phyloP scores from a whole-genome alignment of 2,329 filamentous ascomycete species.

The Cladosporium sphaerospermum region DNA sequence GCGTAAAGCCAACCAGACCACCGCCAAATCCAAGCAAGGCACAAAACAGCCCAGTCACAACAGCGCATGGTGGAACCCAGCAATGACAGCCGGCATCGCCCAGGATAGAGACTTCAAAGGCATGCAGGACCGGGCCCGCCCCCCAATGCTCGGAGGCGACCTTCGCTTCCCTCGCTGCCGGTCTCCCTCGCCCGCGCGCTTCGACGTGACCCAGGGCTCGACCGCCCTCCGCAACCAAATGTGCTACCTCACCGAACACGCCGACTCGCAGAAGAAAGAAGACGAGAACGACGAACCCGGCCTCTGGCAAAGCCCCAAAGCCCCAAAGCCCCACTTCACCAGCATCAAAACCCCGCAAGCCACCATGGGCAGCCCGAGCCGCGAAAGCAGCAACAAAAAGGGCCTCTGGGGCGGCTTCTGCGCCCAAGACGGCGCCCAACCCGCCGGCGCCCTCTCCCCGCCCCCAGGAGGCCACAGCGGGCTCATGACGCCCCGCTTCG shows the following conservation, averaged over 20 bases:
- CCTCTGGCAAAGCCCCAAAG: conserved; percentile 12
- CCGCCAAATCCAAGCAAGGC: conserved; percentile 13
- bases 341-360: conserved; percentile 13
- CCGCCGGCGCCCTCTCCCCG: conserved; percentile 16
- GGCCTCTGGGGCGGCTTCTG: conserved; percentile 78
- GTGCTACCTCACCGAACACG: conserved; percentile 46
- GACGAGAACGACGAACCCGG: conserved; percentile 42
- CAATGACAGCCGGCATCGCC: conserved; percentile 22
- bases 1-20: conserved; percentile 37
- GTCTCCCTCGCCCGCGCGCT: conserved; percentile 77
- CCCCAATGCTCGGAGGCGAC: conserved; percentile 83
- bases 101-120: conserved; percentile 12
- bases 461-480: conserved; percentile 32
- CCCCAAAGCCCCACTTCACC: conserved; percentile 10
- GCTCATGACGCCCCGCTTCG: conserved; percentile 42
- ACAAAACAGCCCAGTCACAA: conserved; percentile 10
- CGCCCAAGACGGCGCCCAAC: conserved; percentile 33
- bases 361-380: conserved; percentile 1
- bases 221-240: conserved; percentile 45
- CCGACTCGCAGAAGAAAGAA: conserved; percentile 41
- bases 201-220: conserved; percentile 66
- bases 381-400: conserved; percentile 7
- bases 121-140: conserved; percentile 45
- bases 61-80: conserved; percentile 34
- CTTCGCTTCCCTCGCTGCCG: conserved; percentile 73